A percentile compares a stretch with the other conserved stretches of the same genome.
phyloP scores from a whole-genome alignment of 768 basidiomycete species.

The Pleurotus sapidus region DNA sequence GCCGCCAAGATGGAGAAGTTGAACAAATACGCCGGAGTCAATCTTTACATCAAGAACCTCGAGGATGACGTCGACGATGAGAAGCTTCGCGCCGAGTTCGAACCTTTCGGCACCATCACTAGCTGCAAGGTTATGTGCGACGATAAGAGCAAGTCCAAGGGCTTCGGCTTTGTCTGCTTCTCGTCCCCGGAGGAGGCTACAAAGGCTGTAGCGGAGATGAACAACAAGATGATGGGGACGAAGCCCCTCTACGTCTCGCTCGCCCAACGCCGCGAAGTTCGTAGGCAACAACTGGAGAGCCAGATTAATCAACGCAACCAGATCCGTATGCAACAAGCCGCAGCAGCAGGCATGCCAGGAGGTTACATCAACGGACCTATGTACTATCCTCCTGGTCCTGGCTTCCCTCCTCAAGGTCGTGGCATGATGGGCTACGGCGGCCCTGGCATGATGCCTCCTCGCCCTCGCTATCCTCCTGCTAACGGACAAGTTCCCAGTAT shows the following conservation, averaged over 20 bases:
- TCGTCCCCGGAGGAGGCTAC: constrained; percentile 98
- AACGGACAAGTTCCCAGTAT: constrained; percentile 74
- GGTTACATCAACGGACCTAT: constrained; percentile 84
- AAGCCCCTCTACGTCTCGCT: constrained; percentile 99
- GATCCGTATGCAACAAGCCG: constrained; percentile 94
- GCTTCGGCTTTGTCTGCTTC: constrained; percentile 99
- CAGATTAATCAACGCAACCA: constrained; percentile 98
- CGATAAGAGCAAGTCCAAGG: constrained; percentile 89
- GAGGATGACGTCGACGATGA: constrained; percentile 99
- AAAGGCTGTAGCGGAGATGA: constrained; percentile 99
- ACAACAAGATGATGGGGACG: constrained; percentile 99
- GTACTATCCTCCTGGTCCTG: constrained; percentile 82
- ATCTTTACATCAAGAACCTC: constrained; percentile 99
- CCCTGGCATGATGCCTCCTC: constrained; percentile 85
- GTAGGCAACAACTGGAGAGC: constrained; percentile 96
- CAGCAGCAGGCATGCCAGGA: constrained; percentile 79
- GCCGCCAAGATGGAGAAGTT: constrained; percentile 95
- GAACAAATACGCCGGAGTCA: constrained; percentile 98
- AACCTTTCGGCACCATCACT: constrained; percentile 95
- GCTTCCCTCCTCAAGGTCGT: constrained; percentile 82
- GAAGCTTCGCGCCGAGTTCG: constrained; percentile 93
- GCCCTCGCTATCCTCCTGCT: constrained; percentile 75
- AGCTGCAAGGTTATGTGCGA: constrained; percentile 99
- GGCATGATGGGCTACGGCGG: constrained; percentile 80
- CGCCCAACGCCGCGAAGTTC: constrained; percentile 96